Evolutionary conservation across 139 green algal species (phyloP).

Genomic region (Helicosporidium sp.): DNA sequence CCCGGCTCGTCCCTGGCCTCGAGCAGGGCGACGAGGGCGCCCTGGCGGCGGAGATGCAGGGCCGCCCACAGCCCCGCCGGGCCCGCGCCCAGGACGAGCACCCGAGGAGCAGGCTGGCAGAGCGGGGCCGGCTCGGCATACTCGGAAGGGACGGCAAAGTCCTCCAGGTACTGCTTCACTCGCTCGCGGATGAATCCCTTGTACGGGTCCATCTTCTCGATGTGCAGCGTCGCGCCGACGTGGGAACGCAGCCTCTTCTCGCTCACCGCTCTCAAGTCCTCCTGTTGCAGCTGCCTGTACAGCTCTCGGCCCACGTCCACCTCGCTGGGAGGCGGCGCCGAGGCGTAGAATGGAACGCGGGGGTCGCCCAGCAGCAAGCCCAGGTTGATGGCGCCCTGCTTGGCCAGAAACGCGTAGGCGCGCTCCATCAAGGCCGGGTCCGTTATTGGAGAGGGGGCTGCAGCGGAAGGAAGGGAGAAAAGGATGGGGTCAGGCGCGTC

Average conservation of each 20-base stretch:
- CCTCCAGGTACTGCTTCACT: no score
- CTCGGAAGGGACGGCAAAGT: no score
- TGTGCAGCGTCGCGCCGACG: not conserved
- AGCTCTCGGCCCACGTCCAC: no score
- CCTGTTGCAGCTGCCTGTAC: not conserved
- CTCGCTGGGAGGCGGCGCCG: no score
- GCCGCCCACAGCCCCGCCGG: not conserved
- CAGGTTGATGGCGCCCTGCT: conserved; percentile 52
- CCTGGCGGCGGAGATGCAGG: no score
- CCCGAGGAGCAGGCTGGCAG: conserved; percentile 14
- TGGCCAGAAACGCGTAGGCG: conserved; percentile 32
- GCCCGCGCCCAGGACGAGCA: no score
- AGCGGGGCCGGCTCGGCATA: no score
- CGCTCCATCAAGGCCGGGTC: conserved; percentile 10
- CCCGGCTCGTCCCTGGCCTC: no score
- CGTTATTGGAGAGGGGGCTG: not conserved
- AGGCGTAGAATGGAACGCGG: no score
- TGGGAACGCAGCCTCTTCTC: not conserved
- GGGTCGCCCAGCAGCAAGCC: conserved; percentile 26
- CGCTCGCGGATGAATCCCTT: no score
- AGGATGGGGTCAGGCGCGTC: not conserved
- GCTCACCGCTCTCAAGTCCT: conserved; percentile 1
- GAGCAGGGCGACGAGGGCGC: not conserved
- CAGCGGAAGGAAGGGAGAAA: not conserved
- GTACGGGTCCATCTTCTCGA: no score